Percentiles rank a stretch among this genome's conserved stretches.
phyloP scores from a whole-genome alignment of 139 green algal genomes.

The Pleodorina starrii region DNA sequence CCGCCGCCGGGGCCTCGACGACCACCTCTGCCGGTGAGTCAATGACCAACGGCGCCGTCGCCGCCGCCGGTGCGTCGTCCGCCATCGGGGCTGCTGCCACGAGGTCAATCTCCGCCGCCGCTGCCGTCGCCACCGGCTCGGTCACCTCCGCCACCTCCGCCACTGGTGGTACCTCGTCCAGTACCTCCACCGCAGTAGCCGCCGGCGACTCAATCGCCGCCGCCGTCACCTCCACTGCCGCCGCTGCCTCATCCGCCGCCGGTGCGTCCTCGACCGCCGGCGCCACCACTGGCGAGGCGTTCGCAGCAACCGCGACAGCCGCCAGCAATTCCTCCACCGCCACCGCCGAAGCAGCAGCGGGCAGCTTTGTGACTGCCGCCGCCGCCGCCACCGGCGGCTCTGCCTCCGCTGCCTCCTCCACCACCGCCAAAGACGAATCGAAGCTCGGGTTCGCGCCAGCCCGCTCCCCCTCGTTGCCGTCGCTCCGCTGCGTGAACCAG shows the following conservation, averaged over 20 bases:
- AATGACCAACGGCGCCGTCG: not conserved
- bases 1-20: not conserved
- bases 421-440: conserved; percentile 7
- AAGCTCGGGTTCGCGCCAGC: conserved; percentile 16
- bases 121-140: not conserved
- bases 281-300: not conserved
- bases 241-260: not conserved
- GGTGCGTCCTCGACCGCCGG: not conserved
- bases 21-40: no score
- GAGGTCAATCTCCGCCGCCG: not conserved
- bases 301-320: not conserved
- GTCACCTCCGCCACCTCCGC: not conserved
- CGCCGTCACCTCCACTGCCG: no score
- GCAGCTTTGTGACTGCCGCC: not conserved
- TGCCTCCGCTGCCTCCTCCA: not conserved
- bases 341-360: no score
- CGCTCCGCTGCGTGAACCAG: conserved; percentile 9
- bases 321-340: not conserved
- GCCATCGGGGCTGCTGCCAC: not conserved
- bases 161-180: not conserved
- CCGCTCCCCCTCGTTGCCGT: not conserved
- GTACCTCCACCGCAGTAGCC: no score
- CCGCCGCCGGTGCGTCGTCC: not conserved
- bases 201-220: not conserved
- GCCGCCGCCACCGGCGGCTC: no score